These are phyloP conservation scores for Ceratobasidium papillatum DNA, from an alignment of 1,284 basidiomycete species.

Conservation along the genomic window DNA sequence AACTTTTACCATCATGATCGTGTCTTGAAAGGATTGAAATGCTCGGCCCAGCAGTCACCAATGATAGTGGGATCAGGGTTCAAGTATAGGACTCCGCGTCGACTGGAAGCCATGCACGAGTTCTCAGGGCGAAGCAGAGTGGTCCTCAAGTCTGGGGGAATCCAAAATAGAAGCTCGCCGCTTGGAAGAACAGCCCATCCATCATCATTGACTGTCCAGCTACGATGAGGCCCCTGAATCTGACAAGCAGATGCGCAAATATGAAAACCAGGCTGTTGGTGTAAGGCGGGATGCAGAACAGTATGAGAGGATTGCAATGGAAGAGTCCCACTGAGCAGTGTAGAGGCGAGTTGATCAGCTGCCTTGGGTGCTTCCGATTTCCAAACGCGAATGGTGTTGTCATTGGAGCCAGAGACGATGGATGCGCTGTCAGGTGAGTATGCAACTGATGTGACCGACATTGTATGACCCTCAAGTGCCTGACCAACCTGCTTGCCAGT, in stretches of 20 bases:
- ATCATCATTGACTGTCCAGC: neutral
- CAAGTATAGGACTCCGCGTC: too few species aligned
- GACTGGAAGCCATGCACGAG: neutral
- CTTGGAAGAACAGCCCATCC: neutral
- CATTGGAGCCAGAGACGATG: constrained; percentile 9
- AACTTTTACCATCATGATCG: too few species aligned
- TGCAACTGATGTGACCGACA: constrained; percentile 10
- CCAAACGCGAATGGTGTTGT: constrained; percentile 36
- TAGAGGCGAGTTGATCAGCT: too few species aligned
- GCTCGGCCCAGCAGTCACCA: too few species aligned
- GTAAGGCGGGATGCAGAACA: neutral
- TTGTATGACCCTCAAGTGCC: too few species aligned
- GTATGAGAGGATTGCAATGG: neutral
- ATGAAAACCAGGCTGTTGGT: neutral
- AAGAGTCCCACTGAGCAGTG: neutral
- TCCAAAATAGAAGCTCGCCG: neutral
- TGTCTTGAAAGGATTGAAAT: too few species aligned
- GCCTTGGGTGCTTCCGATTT: neutral
- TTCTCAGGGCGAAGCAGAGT: neutral
- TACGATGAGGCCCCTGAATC: neutral
- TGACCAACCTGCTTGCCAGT: too few species aligned
- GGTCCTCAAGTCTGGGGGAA: neutral
- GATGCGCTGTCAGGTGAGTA: constrained; percentile 10
- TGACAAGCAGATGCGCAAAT: neutral
- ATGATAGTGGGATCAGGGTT: too few species aligned